These are phyloP conservation scores for Paramicrosporidium saccamoebae DNA, from an alignment of 371 early-diverging fungal species.

Conservation along the genomic window DNA sequence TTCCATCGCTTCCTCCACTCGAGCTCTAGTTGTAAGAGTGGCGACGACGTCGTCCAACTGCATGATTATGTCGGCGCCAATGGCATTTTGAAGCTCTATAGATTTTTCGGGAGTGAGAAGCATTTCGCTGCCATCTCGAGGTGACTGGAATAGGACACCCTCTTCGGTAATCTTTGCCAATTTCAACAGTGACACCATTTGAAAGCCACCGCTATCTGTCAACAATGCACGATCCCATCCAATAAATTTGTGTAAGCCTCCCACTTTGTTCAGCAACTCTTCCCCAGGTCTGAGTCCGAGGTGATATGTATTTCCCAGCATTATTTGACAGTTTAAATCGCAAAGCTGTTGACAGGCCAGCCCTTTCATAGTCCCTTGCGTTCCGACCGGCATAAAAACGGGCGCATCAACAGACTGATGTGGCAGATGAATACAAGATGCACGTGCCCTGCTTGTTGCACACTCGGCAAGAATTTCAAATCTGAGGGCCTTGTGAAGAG, in stretches of 20 bases:
- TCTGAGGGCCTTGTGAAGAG: conserved; percentile 11
- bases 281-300: conserved; percentile 35
- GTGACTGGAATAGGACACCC: conserved; percentile 63
- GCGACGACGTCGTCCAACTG: conserved; percentile 87
- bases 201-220: conserved; percentile 82
- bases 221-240: conserved; percentile 48
- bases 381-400: conserved; percentile 93
- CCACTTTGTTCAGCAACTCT: conserved; percentile 29
- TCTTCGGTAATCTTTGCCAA: conserved; percentile 59
- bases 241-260: conserved; percentile 62
- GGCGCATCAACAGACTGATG: conserved; percentile 58
- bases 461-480: conserved; percentile 37
- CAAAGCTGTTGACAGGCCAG: conserved; percentile 36
- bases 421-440: conserved; percentile 34
- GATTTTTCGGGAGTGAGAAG: conserved; percentile 83
- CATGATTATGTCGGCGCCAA: conserved; percentile 91
- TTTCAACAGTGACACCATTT: conserved; percentile 67
- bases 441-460: conserved; percentile 62
- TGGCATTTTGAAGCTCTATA: conserved; percentile 62
- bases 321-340: conserved; percentile 53
- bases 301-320: conserved; percentile 75
- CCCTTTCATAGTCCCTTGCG: conserved; percentile 76
- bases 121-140: conserved; percentile 41
- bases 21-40: conserved; percentile 35
- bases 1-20: conserved; percentile 73